phyloP scores from a whole-genome alignment of 148 eudicot genomes.

The Spergularia marina region DNA sequence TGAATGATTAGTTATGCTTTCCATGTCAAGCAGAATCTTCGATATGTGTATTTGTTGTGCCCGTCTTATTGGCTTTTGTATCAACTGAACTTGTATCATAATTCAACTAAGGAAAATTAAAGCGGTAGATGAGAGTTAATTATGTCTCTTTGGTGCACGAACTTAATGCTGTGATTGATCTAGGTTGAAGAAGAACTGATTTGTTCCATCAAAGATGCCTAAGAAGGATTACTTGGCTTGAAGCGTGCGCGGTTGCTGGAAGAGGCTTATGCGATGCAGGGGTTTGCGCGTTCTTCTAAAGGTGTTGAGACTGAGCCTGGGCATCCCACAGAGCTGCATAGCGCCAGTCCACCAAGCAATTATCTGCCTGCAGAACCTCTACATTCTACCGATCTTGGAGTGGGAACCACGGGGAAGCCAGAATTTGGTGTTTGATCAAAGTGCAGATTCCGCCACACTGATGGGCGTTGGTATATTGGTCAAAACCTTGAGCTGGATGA shows the following conservation, averaged over 20 bases:
- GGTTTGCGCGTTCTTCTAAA: constrained; percentile 21
- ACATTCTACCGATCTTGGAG: constrained; percentile 42
- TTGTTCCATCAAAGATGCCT: constrained; percentile 70
- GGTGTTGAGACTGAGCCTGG: constrained; percentile 47
- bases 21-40: background rate
- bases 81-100: background rate
- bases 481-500: constrained; percentile 54
- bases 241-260: constrained; percentile 74
- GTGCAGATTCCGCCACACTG: constrained; percentile 86
- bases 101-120: background rate
- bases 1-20: background rate
- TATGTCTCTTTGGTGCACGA: background rate
- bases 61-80: background rate
- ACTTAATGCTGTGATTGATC: background rate
- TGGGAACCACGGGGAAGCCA: constrained; percentile 49
- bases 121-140: background rate
- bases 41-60: background rate
- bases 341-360: constrained; percentile 25
- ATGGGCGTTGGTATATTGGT: constrained; percentile 93
- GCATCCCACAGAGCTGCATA: constrained; percentile 35
- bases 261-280: constrained; percentile 62
- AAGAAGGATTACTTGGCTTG: constrained; percentile 76
- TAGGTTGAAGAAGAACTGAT: constrained; percentile 83
- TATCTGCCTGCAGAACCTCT: constrained; percentile 49
- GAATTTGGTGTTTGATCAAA: constrained; percentile 66